Conservation (phyloP, 306 rosid genomes). For the Begonia fuchsioides region DNA sequence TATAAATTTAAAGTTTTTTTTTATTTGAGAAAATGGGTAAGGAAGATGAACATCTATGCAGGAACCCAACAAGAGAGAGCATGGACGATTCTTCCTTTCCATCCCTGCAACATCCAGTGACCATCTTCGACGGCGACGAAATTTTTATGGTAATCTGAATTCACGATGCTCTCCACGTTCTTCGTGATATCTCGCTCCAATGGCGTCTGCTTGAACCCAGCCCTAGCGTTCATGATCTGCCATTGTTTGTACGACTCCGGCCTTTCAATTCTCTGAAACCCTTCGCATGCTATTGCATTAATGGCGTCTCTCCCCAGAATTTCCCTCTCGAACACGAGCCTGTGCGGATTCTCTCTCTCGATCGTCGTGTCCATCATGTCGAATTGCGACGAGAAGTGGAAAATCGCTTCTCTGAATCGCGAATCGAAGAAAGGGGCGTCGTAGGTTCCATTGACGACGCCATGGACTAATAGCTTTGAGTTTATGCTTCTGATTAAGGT, state of each 20-base stretch:
- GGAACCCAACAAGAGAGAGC: constrained; percentile 54
- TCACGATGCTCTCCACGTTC: constrained; percentile 22
- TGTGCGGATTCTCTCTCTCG: constrained; percentile 25
- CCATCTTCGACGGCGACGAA: constrained; percentile 47
- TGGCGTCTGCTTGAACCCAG: constrained; percentile 38
- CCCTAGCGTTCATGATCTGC: constrained; percentile 36
- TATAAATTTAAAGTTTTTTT: no score
- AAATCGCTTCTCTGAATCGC: constrained; percentile 56
- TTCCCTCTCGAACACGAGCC: constrained; percentile 45
- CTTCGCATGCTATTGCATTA: constrained; percentile 55
- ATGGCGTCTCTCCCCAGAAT: constrained; percentile 33
- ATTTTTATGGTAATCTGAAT: constrained; percentile 25
- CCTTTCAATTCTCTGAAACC: constrained; percentile 42
- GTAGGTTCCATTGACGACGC: constrained; percentile 31
- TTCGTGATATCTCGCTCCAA: constrained; percentile 26
- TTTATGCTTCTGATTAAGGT: constrained; percentile 27
- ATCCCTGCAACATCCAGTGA: constrained; percentile 55
- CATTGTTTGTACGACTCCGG: constrained; percentile 63
- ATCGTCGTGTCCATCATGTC: constrained; percentile 37
- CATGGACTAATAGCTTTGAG: constrained; percentile 32
- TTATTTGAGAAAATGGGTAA: no score
- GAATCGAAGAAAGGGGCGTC: constrained; percentile 50
- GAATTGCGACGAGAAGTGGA: constrained; percentile 42
- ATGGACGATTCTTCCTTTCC: constrained; percentile 48
- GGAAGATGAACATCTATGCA: constrained; percentile 3